Evolutionary conservation across 1,284 basidiomycete genomes (phyloP).

Genomic region (Xerocomus cyaneibrunnescens): DNA sequence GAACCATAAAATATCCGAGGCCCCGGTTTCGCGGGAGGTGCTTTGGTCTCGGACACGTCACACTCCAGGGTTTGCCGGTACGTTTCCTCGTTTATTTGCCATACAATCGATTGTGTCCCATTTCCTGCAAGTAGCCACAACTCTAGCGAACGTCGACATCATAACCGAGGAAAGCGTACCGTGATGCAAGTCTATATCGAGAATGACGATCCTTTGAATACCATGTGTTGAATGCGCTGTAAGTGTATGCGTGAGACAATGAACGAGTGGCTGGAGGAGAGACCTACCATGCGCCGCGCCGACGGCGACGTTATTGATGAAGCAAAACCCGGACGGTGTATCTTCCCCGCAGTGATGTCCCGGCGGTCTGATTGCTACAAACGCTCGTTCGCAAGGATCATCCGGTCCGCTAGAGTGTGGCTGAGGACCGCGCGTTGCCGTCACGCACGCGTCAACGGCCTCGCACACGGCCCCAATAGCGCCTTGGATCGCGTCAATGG

Average conservation of each 20-base stretch:
- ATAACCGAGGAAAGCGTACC: slow-evolving; percentile 41
- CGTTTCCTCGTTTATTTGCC: slow-evolving; percentile 87
- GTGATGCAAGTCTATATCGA: slow-evolving; percentile 95
- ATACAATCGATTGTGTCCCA: slow-evolving; percentile 72
- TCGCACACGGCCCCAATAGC: slow-evolving; percentile 81
- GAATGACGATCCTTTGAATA: slow-evolving; percentile 79
- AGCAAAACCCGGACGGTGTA: slow-evolving; percentile 81
- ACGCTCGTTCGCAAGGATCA: slow-evolving; percentile 50
- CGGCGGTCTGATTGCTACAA: slow-evolving; percentile 84
- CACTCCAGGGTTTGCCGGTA: slow-evolving; percentile 64
- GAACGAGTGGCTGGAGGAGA: neutral
- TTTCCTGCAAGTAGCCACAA: slow-evolving; percentile 57
- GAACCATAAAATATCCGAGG: slow-evolving; percentile 24
- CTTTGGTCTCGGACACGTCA: slow-evolving; percentile 48
- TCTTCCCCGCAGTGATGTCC: slow-evolving; percentile 89
- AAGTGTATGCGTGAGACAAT: neutral
- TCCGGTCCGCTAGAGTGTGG: neutral
- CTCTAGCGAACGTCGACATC: neutral
- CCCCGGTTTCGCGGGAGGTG: slow-evolving; percentile 6
- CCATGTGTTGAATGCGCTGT: slow-evolving; percentile 79
- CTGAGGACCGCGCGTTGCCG: slow-evolving; percentile 44
- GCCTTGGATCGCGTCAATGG: slow-evolving; percentile 72
- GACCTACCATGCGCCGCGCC: slow-evolving; percentile 83
- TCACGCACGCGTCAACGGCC: slow-evolving; percentile 71
- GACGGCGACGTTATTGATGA: slow-evolving; percentile 91